Evolutionary conservation across 768 basidiomycete genomes (phyloP).

Genomic region (Filobasidium floriforme): DNA sequence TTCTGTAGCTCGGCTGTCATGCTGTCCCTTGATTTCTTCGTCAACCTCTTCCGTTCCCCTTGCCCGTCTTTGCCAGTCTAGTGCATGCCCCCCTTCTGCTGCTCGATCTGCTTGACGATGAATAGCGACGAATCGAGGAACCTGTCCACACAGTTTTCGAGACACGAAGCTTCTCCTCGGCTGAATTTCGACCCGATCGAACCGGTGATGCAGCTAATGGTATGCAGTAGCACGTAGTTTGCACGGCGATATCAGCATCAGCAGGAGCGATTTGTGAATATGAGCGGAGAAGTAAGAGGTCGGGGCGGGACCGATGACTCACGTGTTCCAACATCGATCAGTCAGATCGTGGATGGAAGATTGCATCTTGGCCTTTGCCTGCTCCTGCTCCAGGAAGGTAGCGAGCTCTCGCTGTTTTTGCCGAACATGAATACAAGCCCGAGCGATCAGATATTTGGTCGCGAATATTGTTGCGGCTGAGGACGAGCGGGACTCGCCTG

Average conservation of each 20-base stretch:
- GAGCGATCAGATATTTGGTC: not conserved
- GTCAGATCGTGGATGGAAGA: constrained; percentile 67
- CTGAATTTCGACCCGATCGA: constrained; percentile 20
- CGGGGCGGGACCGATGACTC: constrained; percentile 36
- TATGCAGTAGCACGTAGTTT: not conserved
- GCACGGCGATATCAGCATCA: not conserved
- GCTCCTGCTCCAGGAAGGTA: constrained; percentile 70
- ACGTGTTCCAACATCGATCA: constrained; percentile 89
- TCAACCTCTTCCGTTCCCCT: not conserved
- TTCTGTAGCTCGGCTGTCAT: not conserved
- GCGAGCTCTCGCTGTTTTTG: constrained; percentile 69
- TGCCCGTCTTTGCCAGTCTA: not conserved
- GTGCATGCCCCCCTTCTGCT: constrained; percentile 30
- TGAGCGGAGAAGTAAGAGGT: not conserved
- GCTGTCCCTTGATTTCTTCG: no score
- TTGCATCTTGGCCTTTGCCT: constrained; percentile 66
- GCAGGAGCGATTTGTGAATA: no score
- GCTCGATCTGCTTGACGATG: constrained; percentile 61
- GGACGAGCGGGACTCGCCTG: constrained; percentile 29
- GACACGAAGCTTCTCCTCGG: constrained; percentile 63
- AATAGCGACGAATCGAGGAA: constrained; percentile 81
- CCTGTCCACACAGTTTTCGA: constrained; percentile 81
- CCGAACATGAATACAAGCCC: not conserved
- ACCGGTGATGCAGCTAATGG: constrained; percentile 22
- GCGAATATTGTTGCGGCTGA: not conserved